phyloP scores from a whole-genome alignment of 2,329 filamentous ascomycete species.

The Mycosphaerella arachidis region DNA sequence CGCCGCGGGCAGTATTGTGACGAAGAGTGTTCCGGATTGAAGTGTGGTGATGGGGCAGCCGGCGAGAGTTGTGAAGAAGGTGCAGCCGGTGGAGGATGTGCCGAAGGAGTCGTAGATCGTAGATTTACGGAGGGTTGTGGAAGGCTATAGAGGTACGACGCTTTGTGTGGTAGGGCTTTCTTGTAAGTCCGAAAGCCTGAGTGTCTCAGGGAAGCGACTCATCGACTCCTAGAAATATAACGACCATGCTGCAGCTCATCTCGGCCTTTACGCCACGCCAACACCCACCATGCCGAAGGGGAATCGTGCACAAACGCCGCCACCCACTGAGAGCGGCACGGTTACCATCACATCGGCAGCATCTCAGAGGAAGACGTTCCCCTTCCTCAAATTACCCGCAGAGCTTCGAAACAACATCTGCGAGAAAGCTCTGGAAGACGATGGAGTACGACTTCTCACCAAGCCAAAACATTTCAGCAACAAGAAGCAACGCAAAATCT shows the following conservation, averaged over 20 bases:
- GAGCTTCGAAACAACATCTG: not conserved
- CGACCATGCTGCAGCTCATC: too few relatives aligned
- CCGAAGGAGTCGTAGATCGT: not conserved
- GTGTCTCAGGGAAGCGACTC: too few relatives aligned
- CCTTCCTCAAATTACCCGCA: not conserved
- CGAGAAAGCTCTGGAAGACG: not conserved
- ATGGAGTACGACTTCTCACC: not conserved
- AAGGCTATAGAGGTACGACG: too few relatives aligned
- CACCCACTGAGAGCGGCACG: too few relatives aligned
- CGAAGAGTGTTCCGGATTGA: constrained; percentile 19
- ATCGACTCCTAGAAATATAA: too few relatives aligned
- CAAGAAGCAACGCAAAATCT: not conserved
- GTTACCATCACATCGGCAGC: too few relatives aligned
- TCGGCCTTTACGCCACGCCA: too few relatives aligned
- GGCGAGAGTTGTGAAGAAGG: constrained; percentile 21
- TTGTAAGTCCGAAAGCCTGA: too few relatives aligned
- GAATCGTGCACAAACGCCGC: too few relatives aligned
- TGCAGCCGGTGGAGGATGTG: constrained; percentile 13
- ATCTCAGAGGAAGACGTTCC: too few relatives aligned
- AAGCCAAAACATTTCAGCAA: not conserved
- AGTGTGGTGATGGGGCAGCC: constrained; percentile 24
- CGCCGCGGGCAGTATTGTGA: constrained; percentile 21
- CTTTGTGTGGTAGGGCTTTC: too few relatives aligned
- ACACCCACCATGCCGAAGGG: too few relatives aligned
- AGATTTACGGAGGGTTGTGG: not conserved